Conservation (phyloP, 345 rosid genomes). For the Rhodamnia argentea region DNA sequence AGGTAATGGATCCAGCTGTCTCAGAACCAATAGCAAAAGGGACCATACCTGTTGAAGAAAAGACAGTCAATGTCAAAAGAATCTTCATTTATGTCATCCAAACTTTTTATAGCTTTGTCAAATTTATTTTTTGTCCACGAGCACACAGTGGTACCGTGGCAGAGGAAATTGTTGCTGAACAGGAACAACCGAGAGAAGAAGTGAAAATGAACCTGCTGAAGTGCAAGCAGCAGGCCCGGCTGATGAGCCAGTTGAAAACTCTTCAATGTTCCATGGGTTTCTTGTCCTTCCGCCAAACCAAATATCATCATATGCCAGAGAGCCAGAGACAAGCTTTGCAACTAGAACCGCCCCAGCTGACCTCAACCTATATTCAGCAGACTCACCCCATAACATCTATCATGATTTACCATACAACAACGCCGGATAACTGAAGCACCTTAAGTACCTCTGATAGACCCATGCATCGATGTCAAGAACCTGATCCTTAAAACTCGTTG, state of each 20-base stretch:
- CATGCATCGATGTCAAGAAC: constrained; percentile 65
- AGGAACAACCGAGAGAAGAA: not conserved
- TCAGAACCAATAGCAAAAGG: constrained; percentile 96
- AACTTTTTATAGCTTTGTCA: not conserved
- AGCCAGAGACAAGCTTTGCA: constrained; percentile 77
- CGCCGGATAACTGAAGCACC: not conserved
- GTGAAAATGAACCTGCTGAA: constrained; percentile 49
- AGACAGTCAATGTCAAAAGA: not conserved
- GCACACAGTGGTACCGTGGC: not conserved
- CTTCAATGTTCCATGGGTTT: constrained; percentile 93
- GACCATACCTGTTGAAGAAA: constrained; percentile 43
- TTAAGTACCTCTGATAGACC: constrained; percentile 69
- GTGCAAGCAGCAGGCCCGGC: constrained; percentile 94
- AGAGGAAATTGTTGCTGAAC: not conserved
- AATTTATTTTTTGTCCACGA: not conserved
- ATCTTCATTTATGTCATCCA: not conserved
- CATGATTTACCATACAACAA: not conserved
- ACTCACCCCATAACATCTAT: not conserved
- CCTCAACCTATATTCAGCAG: constrained; percentile 30
- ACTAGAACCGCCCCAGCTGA: constrained; percentile 82
- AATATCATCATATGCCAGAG: constrained; percentile 82
- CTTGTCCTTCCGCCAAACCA: constrained; percentile 88
- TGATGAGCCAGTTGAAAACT: constrained; percentile 82
- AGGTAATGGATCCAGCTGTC: constrained; percentile 82
- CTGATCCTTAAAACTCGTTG: constrained; percentile 60